phyloP scores from a whole-genome alignment of 2,329 filamentous ascomycete genomes.

The Beauveria sp. region DNA sequence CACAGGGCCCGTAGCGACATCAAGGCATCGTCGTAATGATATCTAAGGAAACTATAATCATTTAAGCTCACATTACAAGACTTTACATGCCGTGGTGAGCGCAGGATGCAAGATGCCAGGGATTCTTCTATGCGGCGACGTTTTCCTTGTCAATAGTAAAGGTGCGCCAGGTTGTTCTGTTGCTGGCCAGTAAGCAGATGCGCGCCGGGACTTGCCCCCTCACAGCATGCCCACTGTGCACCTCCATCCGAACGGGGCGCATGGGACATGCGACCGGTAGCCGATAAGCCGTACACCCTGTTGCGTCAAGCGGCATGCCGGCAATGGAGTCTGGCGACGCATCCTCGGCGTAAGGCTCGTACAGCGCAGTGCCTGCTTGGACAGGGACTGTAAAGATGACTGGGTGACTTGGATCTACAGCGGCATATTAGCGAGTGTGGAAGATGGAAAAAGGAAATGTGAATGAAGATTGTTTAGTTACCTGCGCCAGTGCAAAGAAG shows the following conservation, averaged over 20 bases:
- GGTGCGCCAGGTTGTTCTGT: slow-evolving; percentile 39
- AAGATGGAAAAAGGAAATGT: neutral
- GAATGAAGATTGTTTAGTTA: slow-evolving; percentile 15
- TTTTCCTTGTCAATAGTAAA: slow-evolving; percentile 23
- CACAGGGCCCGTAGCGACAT: slow-evolving; percentile 17
- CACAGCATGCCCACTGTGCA: slow-evolving; percentile 35
- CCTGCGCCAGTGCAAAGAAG: slow-evolving; percentile 44
- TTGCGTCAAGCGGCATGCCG: slow-evolving; percentile 9
- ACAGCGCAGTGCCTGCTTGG: slow-evolving; percentile 28
- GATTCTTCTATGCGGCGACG: neutral
- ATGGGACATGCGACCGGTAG: slow-evolving; percentile 22
- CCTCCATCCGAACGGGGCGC: slow-evolving; percentile 43
- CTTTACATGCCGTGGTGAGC: neutral
- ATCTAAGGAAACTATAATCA: neutral
- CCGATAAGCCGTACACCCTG: slow-evolving; percentile 16
- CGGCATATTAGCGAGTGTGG: neutral
- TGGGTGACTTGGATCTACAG: slow-evolving; percentile 19
- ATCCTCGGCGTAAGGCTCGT: slow-evolving; percentile 26
- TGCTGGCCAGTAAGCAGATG: slow-evolving; percentile 43
- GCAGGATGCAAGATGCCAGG: neutral
- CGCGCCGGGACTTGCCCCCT: slow-evolving; percentile 41
- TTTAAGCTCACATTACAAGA: neutral
- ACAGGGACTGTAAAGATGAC: slow-evolving; percentile 29
- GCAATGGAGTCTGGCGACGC: slow-evolving; percentile 9
- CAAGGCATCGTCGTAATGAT: neutral